Percentiles rank a stretch among this genome's conserved stretches.
Evolutionary conservation across 306 rosid genomes (phyloP).

Genomic region (Lathyrus oleraceus): DNA sequence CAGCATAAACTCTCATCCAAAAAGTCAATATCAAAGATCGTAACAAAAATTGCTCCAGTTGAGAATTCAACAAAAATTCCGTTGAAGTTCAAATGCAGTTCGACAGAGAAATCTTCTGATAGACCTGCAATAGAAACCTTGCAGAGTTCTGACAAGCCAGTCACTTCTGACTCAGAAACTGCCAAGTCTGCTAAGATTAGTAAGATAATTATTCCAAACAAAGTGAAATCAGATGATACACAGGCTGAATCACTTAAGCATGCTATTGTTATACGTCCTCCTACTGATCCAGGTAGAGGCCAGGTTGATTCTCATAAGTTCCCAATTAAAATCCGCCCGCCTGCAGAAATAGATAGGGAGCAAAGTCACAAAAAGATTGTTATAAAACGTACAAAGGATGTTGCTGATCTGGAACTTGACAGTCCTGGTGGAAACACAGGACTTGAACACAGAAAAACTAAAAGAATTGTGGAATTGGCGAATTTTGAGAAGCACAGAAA

Average conservation of each 20-base stretch:
- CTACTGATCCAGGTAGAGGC: constrained; percentile 58
- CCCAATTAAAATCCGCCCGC: constrained; percentile 48
- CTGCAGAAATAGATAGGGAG: constrained; percentile 62
- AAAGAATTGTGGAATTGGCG: constrained; percentile 81
- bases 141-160: constrained; percentile 62
- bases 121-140: constrained; percentile 53
- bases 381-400: constrained; percentile 76
- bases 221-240: constrained; percentile 62
- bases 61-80: constrained; percentile 62
- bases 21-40: constrained; percentile 61
- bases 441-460: constrained; percentile 74
- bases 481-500: constrained; percentile 63
- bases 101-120: constrained; percentile 71
- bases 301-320: constrained; percentile 52
- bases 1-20: constrained; percentile 62
- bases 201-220: constrained; percentile 70
- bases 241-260: constrained; percentile 65
- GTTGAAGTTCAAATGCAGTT: constrained; percentile 81
- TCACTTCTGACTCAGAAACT: constrained; percentile 76
- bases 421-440: constrained; percentile 65
- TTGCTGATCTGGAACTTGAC: constrained; percentile 62
- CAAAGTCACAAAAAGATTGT: constrained; percentile 73
- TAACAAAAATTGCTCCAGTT: constrained; percentile 58
- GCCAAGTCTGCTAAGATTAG: constrained; percentile 65
- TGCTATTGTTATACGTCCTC: constrained; percentile 68